Percentiles rank a stretch among this genome's conserved stretches.
phyloP scores from a whole-genome alignment of 192 early-diverging fungal species.

The Coemansia sp. region DNA sequence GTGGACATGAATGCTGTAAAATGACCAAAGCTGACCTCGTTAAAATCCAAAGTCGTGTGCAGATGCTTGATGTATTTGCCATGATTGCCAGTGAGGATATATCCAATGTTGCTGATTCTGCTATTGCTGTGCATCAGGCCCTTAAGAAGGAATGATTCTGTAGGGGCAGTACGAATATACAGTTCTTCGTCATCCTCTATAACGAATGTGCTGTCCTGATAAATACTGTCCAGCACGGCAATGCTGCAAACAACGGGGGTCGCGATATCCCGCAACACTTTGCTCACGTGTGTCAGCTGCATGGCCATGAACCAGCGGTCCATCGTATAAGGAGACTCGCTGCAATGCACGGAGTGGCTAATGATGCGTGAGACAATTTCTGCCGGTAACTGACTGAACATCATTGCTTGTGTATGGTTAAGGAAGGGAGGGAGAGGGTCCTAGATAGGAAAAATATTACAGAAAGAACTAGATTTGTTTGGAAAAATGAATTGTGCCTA shows the following conservation, averaged over 20 bases:
- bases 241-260: not conserved
- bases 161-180: too few species aligned
- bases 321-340: not conserved
- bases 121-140: not conserved
- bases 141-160: not conserved
- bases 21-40: not conserved
- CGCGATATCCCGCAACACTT: not conserved
- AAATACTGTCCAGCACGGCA: not conserved
- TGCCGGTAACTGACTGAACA: not conserved
- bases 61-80: not conserved
- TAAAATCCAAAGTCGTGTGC: not conserved
- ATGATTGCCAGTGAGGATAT: not conserved
- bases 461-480: too few species aligned
- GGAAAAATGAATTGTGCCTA: too few species aligned
- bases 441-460: too few species aligned
- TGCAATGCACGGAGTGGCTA: not conserved
- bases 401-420: too few species aligned
- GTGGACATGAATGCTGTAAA: not conserved
- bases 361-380: not conserved
- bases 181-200: not conserved
- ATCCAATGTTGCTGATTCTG: not conserved
- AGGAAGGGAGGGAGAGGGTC: too few species aligned
- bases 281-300: not conserved
- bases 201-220: not conserved
- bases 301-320: not conserved